Base-by-base conservation (phyloP, 1,284 basidiomycete species). In the Leccinum fallax region DNA sequence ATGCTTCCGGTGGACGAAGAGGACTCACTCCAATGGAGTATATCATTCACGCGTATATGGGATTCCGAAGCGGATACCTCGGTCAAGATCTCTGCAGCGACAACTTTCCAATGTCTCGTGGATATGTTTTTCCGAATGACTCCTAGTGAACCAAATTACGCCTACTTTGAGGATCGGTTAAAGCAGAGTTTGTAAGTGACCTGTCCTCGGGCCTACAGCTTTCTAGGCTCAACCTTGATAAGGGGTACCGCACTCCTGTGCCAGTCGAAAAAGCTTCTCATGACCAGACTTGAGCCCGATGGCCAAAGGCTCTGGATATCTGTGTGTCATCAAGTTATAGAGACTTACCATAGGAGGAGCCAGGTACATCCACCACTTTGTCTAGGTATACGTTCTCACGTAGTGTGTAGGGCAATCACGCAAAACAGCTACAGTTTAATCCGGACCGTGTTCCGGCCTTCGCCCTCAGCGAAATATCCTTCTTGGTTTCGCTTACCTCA, bases 401-500 rank as follows among this genome's bases (percentile, higher is more conserved):
- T 49, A 21, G n/a, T 40, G 6, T 56, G 53, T 61, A 85, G 82
- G 69, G 75, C 54, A 72, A 77, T n/a, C 79, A 81, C 61, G 76
- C 84, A 36, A 80, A 76, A 61, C 75, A 76, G 0, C 71, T 85
- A 36, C 86, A 88, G 66, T 71, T 79, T 10, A 79, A 82, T 52
- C 67, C 79, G 5, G 76, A 77, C 11, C 85, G 88, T 46, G 75
- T 85, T 3, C 80, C 87, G 2, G 85, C 87, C 2, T 85, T 93
- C 64, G 81, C 82, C 3, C 70, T 92, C 16, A 80, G 83, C 2
- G 91, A 93, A 74, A 85, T 92, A 26, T 84, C 88, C 0, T 85
- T 90, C 64, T 79, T 91, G 3, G 85, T 90, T 10, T 83, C 85
- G 1, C 75, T 93, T 59, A 86, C 89, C 2, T 90, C 90, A 7